Evolutionary conservation across 345 rosid genomes (phyloP).

Genomic region (Populus simonii): DNA sequence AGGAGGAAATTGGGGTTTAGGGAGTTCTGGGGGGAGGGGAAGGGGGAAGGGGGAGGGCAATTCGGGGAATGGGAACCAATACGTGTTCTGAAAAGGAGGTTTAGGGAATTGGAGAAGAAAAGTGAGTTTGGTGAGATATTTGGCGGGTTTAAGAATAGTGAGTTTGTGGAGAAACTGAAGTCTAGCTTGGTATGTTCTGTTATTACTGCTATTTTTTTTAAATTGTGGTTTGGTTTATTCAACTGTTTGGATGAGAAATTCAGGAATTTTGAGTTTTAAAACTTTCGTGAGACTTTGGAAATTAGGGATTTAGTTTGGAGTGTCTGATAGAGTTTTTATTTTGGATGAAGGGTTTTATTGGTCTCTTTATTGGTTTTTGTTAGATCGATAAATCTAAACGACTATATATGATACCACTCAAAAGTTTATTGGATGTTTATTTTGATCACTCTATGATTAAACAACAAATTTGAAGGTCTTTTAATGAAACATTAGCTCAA

Average conservation of each 20-base stretch:
- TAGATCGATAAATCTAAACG: background rate
- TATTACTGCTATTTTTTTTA: background rate
- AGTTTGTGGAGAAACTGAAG: constrained; percentile 80
- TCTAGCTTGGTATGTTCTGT: constrained; percentile 65
- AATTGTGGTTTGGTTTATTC: background rate
- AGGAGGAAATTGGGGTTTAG: constrained; percentile 37
- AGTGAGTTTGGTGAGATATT: constrained; percentile 52
- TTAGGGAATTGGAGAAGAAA: constrained; percentile 81
- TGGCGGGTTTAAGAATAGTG: constrained; percentile 68
- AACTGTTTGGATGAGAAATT: background rate
- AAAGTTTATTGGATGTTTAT: background rate
- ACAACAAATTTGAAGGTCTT: background rate
- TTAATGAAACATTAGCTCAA: background rate
- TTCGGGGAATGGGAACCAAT: constrained; percentile 79
- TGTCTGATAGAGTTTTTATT: too few species aligned
- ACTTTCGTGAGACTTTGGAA: background rate
- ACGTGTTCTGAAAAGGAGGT: constrained; percentile 59
- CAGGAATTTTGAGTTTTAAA: background rate
- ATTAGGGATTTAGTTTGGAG: background rate
- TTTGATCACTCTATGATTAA: background rate
- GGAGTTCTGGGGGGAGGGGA: constrained; percentile 49
- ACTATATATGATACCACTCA: background rate
- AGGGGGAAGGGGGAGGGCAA: constrained; percentile 39
- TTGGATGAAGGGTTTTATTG: background rate
- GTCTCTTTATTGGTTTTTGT: background rate